A percentile compares a stretch with the other conserved stretches of the same genome.
These are phyloP conservation scores for Platanthera guangdongensis DNA, from an alignment of 106 monocot species.

Conservation along the genomic window DNA sequence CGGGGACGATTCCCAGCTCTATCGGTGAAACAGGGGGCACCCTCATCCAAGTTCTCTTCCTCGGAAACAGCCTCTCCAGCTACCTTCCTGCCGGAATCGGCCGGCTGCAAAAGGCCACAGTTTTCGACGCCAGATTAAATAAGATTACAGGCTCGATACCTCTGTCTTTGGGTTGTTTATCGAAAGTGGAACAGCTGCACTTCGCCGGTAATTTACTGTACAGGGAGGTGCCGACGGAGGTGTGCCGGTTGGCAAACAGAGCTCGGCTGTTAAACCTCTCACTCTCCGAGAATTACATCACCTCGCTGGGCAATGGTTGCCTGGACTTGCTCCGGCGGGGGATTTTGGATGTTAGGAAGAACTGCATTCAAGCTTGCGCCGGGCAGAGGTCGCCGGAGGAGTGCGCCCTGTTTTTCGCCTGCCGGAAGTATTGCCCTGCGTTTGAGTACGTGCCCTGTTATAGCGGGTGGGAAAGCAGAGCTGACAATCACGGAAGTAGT, in stretches of 20 bases:
- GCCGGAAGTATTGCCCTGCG: neutral
- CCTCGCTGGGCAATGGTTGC: constrained; percentile 32
- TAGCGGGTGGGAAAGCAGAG: neutral
- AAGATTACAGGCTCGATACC: constrained; percentile 43
- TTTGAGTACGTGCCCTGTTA: neutral
- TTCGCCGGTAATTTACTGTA: constrained; percentile 40
- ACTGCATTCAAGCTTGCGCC: constrained; percentile 33
- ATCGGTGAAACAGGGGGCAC: constrained; percentile 25
- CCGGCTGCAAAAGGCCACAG: constrained; percentile 25
- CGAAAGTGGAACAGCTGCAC: constrained; percentile 40
- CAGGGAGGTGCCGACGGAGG: constrained; percentile 32
- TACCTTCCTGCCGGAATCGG: constrained; percentile 51
- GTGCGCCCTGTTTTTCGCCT: constrained; percentile 20
- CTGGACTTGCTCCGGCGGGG: constrained; percentile 14
- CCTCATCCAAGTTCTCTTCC: constrained; percentile 35
- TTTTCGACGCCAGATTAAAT: constrained; percentile 47
- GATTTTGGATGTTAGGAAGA: constrained; percentile 30
- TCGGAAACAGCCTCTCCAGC: constrained; percentile 42
- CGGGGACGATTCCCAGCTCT: constrained; percentile 31
- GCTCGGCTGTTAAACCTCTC: constrained; percentile 37
- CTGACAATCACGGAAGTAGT: neutral
- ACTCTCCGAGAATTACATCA: constrained; percentile 55
- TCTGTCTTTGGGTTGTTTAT: constrained; percentile 37
- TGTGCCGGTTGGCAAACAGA: constrained; percentile 21
- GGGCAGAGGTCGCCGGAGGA: constrained; percentile 35